Percentiles rank a stretch among this genome's conserved stretches.
Conservation (phyloP, 2,329 filamentous ascomycete genomes). For the Seiridium unicorne region DNA sequence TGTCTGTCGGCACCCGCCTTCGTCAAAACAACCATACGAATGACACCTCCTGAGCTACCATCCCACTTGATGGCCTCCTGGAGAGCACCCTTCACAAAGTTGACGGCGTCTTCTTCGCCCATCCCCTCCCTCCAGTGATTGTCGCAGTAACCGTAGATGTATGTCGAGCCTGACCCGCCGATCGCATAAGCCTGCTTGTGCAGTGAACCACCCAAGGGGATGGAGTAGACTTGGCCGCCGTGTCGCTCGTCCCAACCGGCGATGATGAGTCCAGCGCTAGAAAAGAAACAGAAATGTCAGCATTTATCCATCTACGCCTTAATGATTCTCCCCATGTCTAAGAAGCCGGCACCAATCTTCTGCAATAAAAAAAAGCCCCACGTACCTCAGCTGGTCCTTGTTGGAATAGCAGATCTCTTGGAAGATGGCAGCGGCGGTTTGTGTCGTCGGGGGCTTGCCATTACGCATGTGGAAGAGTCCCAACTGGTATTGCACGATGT, state of each 20-base stretch:
- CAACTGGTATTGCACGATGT: slow-evolving; percentile 96
- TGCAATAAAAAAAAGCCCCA: not conserved
- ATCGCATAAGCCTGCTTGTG: slow-evolving; percentile 98
- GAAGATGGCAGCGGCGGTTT: slow-evolving; percentile 93
- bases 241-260: slow-evolving; percentile 96
- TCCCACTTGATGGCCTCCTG: slow-evolving; percentile 99
- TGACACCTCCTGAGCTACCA: slow-evolving; percentile 96
- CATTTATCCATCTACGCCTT: not conserved
- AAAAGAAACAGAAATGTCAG: not conserved
- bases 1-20: slow-evolving; percentile 86
- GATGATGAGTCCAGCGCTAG: slow-evolving; percentile 92
- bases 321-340: not conserved
- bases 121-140: slow-evolving; percentile 94
- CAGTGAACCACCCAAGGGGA: slow-evolving; percentile 91
- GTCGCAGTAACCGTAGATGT: slow-evolving; percentile 99
- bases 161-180: slow-evolving; percentile 93
- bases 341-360: not conserved
- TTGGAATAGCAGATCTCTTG: slow-evolving; percentile 98
- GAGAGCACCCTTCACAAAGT: slow-evolving; percentile 89
- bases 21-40: slow-evolving; percentile 95
- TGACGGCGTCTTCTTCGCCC: slow-evolving; percentile 85
- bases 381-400: slow-evolving; percentile 87
- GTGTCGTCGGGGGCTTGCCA: slow-evolving; percentile 86
- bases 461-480: slow-evolving; percentile 90
- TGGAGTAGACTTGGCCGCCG: slow-evolving; percentile 96